Percentiles rank a stretch among this genome's conserved stretches.
Evolutionary conservation across 805 yeast genomes (phyloP).

Genomic region (Candida germanica): DNA sequence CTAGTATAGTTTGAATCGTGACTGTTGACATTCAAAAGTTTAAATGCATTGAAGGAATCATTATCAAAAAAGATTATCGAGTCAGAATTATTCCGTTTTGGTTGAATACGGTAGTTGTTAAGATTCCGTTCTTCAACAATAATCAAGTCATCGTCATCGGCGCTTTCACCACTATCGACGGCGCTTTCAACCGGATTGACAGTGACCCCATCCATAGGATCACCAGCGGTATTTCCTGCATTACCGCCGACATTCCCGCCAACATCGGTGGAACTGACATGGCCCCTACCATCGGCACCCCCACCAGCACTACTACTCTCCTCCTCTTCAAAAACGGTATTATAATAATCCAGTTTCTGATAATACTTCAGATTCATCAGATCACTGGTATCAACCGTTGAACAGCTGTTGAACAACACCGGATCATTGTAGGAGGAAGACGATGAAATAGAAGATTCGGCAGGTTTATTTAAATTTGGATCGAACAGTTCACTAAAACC

Average conservation of each 20-base stretch:
- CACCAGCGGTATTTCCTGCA: too few species aligned
- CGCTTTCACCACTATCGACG: slow-evolving; percentile 10
- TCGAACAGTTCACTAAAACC: slow-evolving; percentile 41
- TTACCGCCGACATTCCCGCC: too few species aligned
- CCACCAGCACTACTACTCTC: slow-evolving; percentile 5
- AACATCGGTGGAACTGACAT: background rate
- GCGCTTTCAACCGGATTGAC: slow-evolving; percentile 7
- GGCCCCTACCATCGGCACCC: slow-evolving; percentile 9
- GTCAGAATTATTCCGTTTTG: slow-evolving; percentile 33
- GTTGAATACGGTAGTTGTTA: slow-evolving; percentile 11
- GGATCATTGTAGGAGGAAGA: slow-evolving; percentile 5
- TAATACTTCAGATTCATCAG: background rate
- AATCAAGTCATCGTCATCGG: slow-evolving; percentile 32
- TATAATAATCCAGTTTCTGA: slow-evolving; percentile 7
- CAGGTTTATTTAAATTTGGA: slow-evolving; percentile 4
- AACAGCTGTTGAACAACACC: background rate
- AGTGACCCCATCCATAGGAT: too few species aligned
- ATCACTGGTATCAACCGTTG: slow-evolving; percentile 1
- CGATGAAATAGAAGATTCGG: background rate
- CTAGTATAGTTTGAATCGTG: slow-evolving; percentile 1
- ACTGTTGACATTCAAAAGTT: slow-evolving; percentile 42
- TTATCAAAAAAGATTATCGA: slow-evolving; percentile 32
- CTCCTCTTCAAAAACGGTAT: slow-evolving; percentile 13
- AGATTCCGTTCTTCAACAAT: slow-evolving; percentile 33
- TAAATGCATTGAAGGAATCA: slow-evolving; percentile 41